These are phyloP conservation scores for Hysterium pulicare DNA, from an alignment of 2,329 filamentous ascomycete species.

Conservation along the genomic window DNA sequence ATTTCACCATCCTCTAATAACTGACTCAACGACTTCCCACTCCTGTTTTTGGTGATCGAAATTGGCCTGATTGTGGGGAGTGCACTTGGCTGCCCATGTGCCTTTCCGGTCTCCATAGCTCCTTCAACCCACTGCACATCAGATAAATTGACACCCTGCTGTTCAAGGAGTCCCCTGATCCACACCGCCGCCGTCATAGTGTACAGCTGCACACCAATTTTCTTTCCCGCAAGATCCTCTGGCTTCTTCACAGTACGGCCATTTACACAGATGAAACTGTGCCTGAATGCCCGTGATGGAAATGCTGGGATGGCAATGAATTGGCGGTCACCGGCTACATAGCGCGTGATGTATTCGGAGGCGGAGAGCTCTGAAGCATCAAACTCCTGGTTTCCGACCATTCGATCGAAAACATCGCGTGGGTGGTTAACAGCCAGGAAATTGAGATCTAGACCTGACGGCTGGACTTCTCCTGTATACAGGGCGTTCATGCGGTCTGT, in stretches of 20 bases:
- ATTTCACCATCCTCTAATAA: conserved; percentile 36
- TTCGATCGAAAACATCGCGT: conserved; percentile 34
- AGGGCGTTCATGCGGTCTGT: conserved; percentile 29
- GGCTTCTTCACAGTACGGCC: conserved; percentile 24
- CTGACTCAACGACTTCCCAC: conserved; percentile 12
- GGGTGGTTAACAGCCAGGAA: conserved; percentile 30
- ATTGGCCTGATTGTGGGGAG: conserved; percentile 21
- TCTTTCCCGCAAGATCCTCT: conserved; percentile 32
- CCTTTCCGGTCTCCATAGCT: conserved; percentile 23
- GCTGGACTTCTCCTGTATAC: conserved; percentile 21
- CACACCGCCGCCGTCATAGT: conserved; percentile 41
- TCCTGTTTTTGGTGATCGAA: conserved; percentile 22
- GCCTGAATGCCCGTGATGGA: conserved; percentile 30
- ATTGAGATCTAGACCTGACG: conserved; percentile 29
- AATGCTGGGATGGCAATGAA: conserved; percentile 33
- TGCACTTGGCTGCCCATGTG: conserved; percentile 26
- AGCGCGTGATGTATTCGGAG: conserved; percentile 28
- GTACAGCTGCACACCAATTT: conserved; percentile 36
- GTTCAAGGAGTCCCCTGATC: conserved; percentile 31
- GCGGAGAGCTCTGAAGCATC: conserved; percentile 28
- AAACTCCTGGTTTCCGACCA: conserved; percentile 24
- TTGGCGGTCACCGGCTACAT: conserved; percentile 14
- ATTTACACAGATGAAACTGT: conserved; percentile 35
- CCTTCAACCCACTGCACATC: conserved; percentile 31
- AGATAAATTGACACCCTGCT: conserved; percentile 34